Evolutionary conservation across 345 rosid species (phyloP).

Genomic region (Linum trigynum): DNA sequence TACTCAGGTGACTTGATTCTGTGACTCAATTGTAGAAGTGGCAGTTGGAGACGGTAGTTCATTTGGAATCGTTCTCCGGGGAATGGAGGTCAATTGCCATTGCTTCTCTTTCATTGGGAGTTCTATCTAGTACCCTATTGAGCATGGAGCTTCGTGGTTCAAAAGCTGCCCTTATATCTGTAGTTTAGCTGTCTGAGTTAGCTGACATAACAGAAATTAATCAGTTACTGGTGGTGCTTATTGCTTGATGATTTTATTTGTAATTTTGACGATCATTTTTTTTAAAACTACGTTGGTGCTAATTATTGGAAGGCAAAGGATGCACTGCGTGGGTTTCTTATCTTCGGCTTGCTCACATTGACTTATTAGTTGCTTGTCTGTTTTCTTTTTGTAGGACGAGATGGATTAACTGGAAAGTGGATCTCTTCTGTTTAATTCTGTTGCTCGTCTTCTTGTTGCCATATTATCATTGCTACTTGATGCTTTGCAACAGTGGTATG

Average conservation of each 20-base stretch:
- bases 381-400: constrained; percentile 49
- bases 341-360: background rate
- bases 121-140: too few species aligned
- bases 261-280: background rate
- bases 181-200: background rate
- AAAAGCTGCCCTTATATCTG: background rate
- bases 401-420: constrained; percentile 95
- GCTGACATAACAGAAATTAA: background rate
- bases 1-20: background rate
- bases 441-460: constrained; percentile 91
- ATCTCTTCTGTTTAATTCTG: constrained; percentile 80
- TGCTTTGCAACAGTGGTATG: constrained; percentile 86
- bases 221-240: background rate
- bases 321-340: background rate
- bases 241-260: too few species aligned
- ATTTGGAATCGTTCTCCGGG: too few species aligned
- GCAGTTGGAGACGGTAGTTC: too few species aligned
- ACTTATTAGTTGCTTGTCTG: background rate
- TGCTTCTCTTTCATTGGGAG: too few species aligned
- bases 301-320: too few species aligned
- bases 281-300: background rate
- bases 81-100: too few species aligned
- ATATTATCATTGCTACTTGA: constrained; percentile 92
- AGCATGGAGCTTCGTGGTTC: background rate
- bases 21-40: background rate